Evolutionary conservation across 306 rosid genomes (phyloP), one percentile per base, ranked within the genome.

Genomic region (Elaeagnus macrophylla): DNA sequence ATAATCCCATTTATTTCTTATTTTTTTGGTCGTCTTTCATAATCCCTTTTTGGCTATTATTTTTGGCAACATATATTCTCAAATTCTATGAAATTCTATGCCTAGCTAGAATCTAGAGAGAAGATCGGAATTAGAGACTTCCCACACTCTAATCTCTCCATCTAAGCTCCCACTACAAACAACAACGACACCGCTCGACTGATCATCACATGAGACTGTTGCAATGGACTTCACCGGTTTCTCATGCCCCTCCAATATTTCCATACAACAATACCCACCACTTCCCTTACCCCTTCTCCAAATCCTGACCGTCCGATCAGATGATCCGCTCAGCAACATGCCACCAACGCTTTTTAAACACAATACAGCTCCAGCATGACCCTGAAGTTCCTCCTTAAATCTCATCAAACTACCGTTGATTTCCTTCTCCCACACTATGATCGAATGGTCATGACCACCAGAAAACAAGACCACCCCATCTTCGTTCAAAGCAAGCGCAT

Each of bases 221-320:
- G 64, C 86, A 70, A 83, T 65, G 12, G 87, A 72, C 72, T 80
- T 83, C 5, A 83, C 65, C 40, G 93, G 86, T 56, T 73, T 77
- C 57, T 71, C 67, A 41, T 83, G 93, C 43, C 84, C 93, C 49
- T 72, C 73, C 61, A 83, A 45, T 12, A 80, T 80, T 0, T 6
- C 68, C 18, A 47, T 57, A 37, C 87, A 80, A 49, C 38, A 32
- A 56, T 58, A 77, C 39, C 59, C 62, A 2, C 58, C 2, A 1
- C 32, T 25, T 25, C 14, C 49, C 0, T 36, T 48, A 7, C 59
- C 77, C 35, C 57, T 61, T 59, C 15, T 56, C 93, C 93, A 83
- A 1, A 83, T 67, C 73, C 87, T 83, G 12, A 83, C 82, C 66
- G 80, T 83, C 67, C 37, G 67, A 80, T 80, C 93, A 1, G 74